A percentile compares a stretch with the other conserved stretches of the same genome.
Evolutionary conservation across 768 basidiomycete species (phyloP).

Genomic region (Phlegmacium glaucopus): DNA sequence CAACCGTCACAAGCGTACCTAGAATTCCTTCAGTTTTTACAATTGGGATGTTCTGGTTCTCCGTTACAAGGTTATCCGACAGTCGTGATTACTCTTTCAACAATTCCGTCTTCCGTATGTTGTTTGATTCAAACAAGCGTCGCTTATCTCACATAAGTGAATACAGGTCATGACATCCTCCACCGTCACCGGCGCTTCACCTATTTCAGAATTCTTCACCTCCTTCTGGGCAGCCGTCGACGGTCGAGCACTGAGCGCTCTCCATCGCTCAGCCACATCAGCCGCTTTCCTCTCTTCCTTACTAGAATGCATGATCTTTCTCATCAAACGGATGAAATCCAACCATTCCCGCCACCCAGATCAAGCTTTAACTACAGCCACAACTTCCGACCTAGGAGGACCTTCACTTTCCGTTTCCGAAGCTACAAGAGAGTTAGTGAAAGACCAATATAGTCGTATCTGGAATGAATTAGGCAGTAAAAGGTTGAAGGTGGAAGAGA

Average conservation of each 20-base stretch:
- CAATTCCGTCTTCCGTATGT: conserved; percentile 67
- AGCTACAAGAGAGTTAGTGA: conserved; percentile 31
- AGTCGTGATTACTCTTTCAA: conserved; percentile 77
- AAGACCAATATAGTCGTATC: conserved; percentile 40
- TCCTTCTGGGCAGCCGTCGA: conserved; percentile 85
- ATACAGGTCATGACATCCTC: conserved; percentile 28
- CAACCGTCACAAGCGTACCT: conserved; percentile 47
- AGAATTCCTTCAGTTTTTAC: conserved; percentile 78
- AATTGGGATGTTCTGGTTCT: conserved; percentile 74
- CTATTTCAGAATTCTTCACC: conserved; percentile 53
- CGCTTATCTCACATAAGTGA: neutral
- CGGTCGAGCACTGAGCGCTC: conserved; percentile 56
- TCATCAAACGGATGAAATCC: conserved; percentile 41
- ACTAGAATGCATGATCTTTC: conserved; percentile 66
- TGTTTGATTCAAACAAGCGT: neutral
- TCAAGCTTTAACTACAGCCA: conserved; percentile 1
- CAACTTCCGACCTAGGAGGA: conserved; percentile 1
- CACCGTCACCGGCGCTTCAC: conserved; percentile 2
- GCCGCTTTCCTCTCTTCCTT: conserved; percentile 68
- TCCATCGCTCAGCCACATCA: conserved; percentile 48
- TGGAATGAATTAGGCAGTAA: conserved; percentile 46
- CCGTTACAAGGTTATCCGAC: conserved; percentile 80
- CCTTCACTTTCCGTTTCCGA: neutral
- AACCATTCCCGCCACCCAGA: conserved; percentile 11
- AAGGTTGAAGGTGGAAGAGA: conserved; percentile 45